These are phyloP conservation scores for Avena atlantica DNA, from an alignment of 176 grass and related monocot species.

Conservation along the genomic window DNA sequence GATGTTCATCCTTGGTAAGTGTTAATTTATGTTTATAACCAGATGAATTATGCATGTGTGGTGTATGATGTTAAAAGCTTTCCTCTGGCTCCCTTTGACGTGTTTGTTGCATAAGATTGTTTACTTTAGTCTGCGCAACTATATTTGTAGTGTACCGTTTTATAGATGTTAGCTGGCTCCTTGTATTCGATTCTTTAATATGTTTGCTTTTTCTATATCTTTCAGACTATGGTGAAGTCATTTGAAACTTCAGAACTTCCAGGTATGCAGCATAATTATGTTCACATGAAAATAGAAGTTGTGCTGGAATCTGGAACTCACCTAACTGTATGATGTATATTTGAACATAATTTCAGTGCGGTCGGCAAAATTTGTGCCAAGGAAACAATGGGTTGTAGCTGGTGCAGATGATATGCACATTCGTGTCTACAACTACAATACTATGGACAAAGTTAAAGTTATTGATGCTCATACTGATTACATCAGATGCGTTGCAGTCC, in stretches of 20 bases:
- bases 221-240: slow-evolving; percentile 98
- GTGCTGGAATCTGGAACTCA: neutral
- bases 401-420: slow-evolving; percentile 98
- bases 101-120: neutral
- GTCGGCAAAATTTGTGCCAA: slow-evolving; percentile 87
- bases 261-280: slow-evolving; percentile 55
- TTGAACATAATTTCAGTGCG: slow-evolving; percentile 71
- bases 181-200: slow-evolving; percentile 26
- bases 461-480: slow-evolving; percentile 93
- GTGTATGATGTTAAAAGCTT: slow-evolving; percentile 12
- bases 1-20: neutral
- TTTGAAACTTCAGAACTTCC: slow-evolving; percentile 95
- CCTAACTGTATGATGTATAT: slow-evolving; percentile 36
- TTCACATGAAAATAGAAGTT: slow-evolving; percentile 18
- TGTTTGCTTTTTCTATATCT: slow-evolving; percentile 42
- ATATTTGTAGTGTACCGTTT: neutral
- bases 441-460: slow-evolving; percentile 96
- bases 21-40: neutral
- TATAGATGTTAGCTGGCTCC: neutral
- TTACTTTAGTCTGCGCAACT: neutral
- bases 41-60: neutral
- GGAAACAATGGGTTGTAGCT: slow-evolving; percentile 99
- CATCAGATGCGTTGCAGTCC: slow-evolving; percentile 96
- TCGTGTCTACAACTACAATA: slow-evolving; percentile 93
- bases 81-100: neutral